Base-by-base conservation (phyloP, 495 filamentous ascomycete genomes). In the Margaritispora aquatica region DNA sequence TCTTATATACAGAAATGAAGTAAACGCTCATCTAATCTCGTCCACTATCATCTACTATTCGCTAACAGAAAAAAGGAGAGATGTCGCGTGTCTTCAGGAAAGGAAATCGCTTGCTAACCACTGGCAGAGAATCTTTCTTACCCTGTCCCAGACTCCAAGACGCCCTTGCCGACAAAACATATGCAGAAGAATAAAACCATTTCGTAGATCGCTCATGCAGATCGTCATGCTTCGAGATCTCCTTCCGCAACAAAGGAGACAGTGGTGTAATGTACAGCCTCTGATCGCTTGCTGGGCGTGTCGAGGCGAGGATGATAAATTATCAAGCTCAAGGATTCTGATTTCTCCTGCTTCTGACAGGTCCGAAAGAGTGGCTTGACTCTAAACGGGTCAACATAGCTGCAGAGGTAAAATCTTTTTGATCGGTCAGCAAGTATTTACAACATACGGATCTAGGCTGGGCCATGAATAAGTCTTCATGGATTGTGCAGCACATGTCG, bases 381-480 rank as follows among this genome's bases (percentile, higher is more conserved):
- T 98, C 94, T 66, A 96, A 79, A 59, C 92, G 78, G 54, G 86
- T 85, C 55, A 96, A 77, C 71, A 91, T 80, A 29, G 89, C 89
- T 24, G 91, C 92, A 11, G 88, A 90, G 9, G 92, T 94, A 66
- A 96, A 96, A 62, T 97, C 94, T n/a, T n/a, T n/a, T n/a, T n/a
- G n/a, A n/a, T n/a, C n/a, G n/a, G n/a, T n/a, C n/a, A n/a, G n/a
- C n/a, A n/a, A n/a, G n/a, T n/a, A n/a, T n/a, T n/a, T n/a, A n/a
- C n/a, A n/a, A n/a, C n/a, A n/a, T n/a, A n/a, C n/a, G n/a, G n/a
- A n/a, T n/a, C n/a, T n/a, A n/a, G n/a, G n/a, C n/a, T n/a, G n/a
- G n/a, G n/a, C n/a, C n/a, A n/a, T n/a, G n/a, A n/a, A n/a, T n/a
- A n/a, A n/a, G n/a, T n/a, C n/a, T n/a, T n/a, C n/a, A n/a, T n/a